Evolutionary conservation across 108 stramenopile species (phyloP).

Genomic region (Cyclotella choctawhatcheeana): DNA sequence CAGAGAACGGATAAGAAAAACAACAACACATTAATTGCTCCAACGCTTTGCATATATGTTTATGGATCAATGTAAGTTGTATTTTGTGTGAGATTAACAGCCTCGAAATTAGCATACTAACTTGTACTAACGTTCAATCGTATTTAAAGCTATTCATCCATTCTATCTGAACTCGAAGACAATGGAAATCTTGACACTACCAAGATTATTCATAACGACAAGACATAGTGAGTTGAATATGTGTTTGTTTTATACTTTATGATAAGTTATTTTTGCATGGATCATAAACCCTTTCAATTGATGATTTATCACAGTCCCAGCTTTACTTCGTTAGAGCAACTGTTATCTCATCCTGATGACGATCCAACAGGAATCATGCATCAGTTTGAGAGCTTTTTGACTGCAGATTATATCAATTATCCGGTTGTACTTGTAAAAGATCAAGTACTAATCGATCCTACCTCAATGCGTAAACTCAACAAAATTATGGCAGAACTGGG

Average conservation of each 20-base stretch:
- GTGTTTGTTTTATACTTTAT: too few species aligned
- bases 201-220: neutral
- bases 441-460: neutral
- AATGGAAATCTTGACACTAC: neutral
- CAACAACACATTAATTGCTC: neutral
- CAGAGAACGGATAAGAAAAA: neutral
- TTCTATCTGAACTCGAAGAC: neutral
- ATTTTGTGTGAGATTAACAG: neutral
- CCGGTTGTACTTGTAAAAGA: neutral
- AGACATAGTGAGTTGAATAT: too few species aligned
- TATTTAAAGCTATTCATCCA: neutral
- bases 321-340: neutral
- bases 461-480: neutral
- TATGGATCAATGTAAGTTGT: slow-evolving; percentile 8
- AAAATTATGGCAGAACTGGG: neutral
- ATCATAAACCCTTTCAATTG: too few species aligned
- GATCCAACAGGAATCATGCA: neutral
- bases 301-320: too few species aligned
- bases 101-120: neutral
- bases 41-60: slow-evolving; percentile 1
- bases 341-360: slow-evolving; percentile 7
- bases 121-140: neutral
- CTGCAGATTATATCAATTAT: neutral
- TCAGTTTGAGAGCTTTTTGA: slow-evolving; percentile 1
- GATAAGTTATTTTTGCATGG: too few species aligned